Conservation (phyloP, 2,329 filamentous ascomycete species). For the Trichophyton mentagrophytes region DNA sequence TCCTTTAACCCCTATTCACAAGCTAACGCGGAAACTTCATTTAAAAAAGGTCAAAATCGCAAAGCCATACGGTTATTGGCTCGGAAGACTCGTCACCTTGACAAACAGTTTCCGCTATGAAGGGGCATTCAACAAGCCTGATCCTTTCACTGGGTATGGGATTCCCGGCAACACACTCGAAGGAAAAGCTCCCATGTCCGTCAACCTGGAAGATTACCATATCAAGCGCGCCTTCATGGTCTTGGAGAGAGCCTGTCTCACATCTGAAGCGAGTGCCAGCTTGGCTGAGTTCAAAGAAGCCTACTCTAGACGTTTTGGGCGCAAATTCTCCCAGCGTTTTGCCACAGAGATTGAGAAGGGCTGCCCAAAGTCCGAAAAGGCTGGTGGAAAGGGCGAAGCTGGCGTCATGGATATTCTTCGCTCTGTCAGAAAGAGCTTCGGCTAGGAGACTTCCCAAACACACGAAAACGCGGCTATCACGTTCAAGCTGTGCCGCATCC, state of each 20-base stretch:
- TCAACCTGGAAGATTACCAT: constrained; percentile 18
- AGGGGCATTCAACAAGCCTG: constrained; percentile 22
- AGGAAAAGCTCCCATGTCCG: constrained; percentile 8
- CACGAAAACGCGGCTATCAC: neutral
- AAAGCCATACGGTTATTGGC: constrained; percentile 21
- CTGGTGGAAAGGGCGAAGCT: constrained; percentile 6
- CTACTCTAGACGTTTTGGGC: constrained; percentile 17
- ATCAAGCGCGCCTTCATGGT: constrained; percentile 24
- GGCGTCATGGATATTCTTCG: constrained; percentile 9
- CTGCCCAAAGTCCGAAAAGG: neutral
- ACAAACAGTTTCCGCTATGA: constrained; percentile 23
- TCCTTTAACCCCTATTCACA: neutral
- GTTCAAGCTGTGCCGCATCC: neutral
- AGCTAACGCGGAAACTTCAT: neutral
- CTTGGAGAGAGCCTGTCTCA: constrained; percentile 23
- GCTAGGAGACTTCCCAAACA: neutral
- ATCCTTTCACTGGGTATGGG: constrained; percentile 18
- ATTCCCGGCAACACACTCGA: constrained; percentile 2
- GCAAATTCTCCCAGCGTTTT: constrained; percentile 14
- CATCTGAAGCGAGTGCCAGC: constrained; percentile 24
- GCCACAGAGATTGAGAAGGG: constrained; percentile 1
- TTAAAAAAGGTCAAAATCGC: constrained; percentile 16
- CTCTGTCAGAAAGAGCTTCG: constrained; percentile 11
- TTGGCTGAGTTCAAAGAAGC: constrained; percentile 20
- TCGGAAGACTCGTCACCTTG: constrained; percentile 22